These are phyloP conservation scores for Pseudogymnoascus sp. DNA, from an alignment of 2,329 filamentous ascomycete genomes.

Conservation along the genomic window DNA sequence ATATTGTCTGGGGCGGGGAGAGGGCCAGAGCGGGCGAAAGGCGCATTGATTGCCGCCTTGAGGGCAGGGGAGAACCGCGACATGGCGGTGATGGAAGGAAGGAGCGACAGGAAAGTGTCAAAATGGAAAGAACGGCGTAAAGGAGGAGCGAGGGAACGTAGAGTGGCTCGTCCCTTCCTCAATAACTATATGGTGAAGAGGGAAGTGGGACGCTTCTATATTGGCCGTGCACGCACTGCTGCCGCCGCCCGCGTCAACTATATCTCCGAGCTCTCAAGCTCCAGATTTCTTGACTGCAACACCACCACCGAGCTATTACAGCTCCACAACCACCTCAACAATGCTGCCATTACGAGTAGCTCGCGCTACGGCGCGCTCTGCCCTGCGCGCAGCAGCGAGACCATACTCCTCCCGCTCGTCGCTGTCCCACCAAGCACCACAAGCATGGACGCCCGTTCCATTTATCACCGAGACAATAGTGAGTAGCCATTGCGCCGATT, in stretches of 20 bases:
- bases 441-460: conserved; percentile 39
- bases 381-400: conserved; percentile 17
- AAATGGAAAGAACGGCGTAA: not conserved
- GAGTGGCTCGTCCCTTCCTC: not conserved
- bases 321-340: not conserved
- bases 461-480: conserved; percentile 49
- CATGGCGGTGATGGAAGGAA: conserved; percentile 39
- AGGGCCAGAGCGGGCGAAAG: conserved; percentile 58
- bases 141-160: not conserved
- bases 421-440: conserved; percentile 24
- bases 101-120: not conserved
- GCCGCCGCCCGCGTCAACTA: not conserved
- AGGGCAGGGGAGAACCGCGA: conserved; percentile 65
- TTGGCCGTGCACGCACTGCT: not conserved
- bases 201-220: not conserved
- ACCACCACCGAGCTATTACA: not conserved
- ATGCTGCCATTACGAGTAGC: conserved; percentile 26
- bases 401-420: conserved; percentile 20
- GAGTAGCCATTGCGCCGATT: conserved; percentile 32
- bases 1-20: conserved; percentile 58
- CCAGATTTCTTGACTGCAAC: not conserved
- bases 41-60: conserved; percentile 67
- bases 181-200: not conserved
- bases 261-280: not conserved
- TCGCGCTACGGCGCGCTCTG: conserved; percentile 21